phyloP scores from a whole-genome alignment of 768 basidiomycete genomes.

The Suillus bovinus region DNA sequence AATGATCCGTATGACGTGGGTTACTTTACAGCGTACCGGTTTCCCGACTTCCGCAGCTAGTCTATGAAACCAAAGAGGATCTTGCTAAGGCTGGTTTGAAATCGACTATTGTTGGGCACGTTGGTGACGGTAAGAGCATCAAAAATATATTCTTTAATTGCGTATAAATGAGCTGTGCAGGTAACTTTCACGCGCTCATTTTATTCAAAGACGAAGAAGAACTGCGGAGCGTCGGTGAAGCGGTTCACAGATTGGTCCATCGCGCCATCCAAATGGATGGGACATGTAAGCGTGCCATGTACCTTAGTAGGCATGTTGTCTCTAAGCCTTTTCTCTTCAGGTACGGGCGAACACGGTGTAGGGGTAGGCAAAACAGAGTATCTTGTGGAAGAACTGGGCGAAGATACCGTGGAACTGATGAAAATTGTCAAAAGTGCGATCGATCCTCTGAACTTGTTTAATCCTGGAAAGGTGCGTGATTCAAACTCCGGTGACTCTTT shows the following conservation, averaged over 20 bases:
- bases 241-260: slow-evolving; percentile 70
- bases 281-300: slow-evolving; percentile 53
- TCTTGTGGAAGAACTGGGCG: slow-evolving; percentile 79
- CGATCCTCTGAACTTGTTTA: slow-evolving; percentile 81
- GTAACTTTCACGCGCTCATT: slow-evolving; percentile 50
- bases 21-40: slow-evolving; percentile 57
- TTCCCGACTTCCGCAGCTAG: slow-evolving; percentile 65
- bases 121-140: slow-evolving; percentile 69
- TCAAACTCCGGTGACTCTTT: background rate
- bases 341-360: slow-evolving; percentile 87
- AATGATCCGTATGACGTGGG: background rate
- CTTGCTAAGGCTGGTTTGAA: slow-evolving; percentile 53
- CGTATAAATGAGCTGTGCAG: slow-evolving; percentile 22
- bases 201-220: slow-evolving; percentile 63
- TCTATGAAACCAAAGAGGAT: slow-evolving; percentile 80
- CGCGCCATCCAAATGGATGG: slow-evolving; percentile 76
- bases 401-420: slow-evolving; percentile 83
- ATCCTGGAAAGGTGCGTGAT: slow-evolving; percentile 69
- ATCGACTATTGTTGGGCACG: slow-evolving; percentile 81
- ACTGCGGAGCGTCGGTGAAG: slow-evolving; percentile 49
- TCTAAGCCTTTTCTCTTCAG: slow-evolving; percentile 34
- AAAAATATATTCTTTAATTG: background rate
- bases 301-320: slow-evolving; percentile 4
- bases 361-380: slow-evolving; percentile 87
- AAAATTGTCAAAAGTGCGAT: slow-evolving; percentile 76